These are phyloP conservation scores for Puccinia coronata DNA, from an alignment of 1,284 basidiomycete species.

Conservation along the genomic window DNA sequence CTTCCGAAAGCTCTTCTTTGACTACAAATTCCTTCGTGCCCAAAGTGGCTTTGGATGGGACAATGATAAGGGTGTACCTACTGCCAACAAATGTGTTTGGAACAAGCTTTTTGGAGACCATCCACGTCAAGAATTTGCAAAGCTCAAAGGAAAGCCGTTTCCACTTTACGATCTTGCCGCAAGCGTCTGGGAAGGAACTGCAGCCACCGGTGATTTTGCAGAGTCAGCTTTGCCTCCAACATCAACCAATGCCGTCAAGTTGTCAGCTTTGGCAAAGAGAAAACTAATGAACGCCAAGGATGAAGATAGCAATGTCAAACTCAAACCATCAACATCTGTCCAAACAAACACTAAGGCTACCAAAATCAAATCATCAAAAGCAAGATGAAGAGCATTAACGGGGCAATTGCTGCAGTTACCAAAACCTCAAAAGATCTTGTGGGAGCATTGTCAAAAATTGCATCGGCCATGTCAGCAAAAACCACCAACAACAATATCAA, in stretches of 20 bases:
- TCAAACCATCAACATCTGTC: background rate
- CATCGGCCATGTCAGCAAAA: background rate
- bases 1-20: background rate
- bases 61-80: no score
- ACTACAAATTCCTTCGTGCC: background rate
- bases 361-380: background rate
- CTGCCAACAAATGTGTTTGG: background rate
- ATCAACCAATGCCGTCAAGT: background rate
- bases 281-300: no score
- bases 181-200: background rate
- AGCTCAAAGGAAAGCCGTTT: background rate
- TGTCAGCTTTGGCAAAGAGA: background rate
- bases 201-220: background rate
- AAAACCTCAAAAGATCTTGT: background rate
- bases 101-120: background rate
- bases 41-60: slow-evolving; percentile 9
- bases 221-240: background rate
- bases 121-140: background rate
- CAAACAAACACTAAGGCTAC: background rate
- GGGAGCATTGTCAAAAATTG: background rate
- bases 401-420: background rate
- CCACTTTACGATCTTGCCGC: background rate
- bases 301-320: background rate
- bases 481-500: background rate
- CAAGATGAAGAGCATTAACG: background rate